phyloP scores from a whole-genome alignment of 2,329 filamentous ascomycete species.

The Aspergillus sp. region DNA sequence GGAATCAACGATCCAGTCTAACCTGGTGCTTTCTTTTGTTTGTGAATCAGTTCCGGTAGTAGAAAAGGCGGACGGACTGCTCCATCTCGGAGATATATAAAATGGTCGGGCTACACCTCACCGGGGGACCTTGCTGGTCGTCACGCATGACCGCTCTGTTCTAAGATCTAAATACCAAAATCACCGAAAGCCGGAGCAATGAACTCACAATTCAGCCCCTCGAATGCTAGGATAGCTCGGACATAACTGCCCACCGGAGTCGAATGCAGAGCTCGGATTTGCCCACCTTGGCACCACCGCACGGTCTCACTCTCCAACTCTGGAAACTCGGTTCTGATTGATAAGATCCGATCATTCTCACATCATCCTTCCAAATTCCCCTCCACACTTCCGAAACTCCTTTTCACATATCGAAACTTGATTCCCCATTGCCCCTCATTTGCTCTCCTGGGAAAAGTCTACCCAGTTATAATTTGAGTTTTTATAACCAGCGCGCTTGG shows the following conservation, averaged over 20 bases:
- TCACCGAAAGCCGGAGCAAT: too few relatives aligned
- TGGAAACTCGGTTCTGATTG: conserved; percentile 11
- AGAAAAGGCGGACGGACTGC: neutral
- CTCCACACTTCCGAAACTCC: conserved; percentile 6
- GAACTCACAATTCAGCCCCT: neutral
- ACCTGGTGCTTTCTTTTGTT: conserved; percentile 34
- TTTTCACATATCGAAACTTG: neutral
- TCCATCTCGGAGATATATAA: neutral
- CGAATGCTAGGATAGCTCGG: neutral
- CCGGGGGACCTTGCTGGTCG: neutral
- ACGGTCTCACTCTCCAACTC: neutral
- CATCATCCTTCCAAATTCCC: conserved; percentile 3
- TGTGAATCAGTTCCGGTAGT: neutral
- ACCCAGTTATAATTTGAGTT: neutral
- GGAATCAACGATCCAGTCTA: conserved; percentile 36
- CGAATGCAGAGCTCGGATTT: neutral
- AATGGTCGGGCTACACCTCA: neutral
- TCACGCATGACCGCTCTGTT: neutral
- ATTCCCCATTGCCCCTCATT: neutral
- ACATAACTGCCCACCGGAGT: neutral
- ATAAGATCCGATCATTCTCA: conserved; percentile 17
- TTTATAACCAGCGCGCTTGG: neutral
- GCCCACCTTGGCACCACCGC: neutral
- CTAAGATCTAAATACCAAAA: neutral
- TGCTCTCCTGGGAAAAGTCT: neutral